Evolutionary conservation across 2,329 filamentous ascomycete genomes (phyloP).

Genomic region (Scedosporium aurantiacum): DNA sequence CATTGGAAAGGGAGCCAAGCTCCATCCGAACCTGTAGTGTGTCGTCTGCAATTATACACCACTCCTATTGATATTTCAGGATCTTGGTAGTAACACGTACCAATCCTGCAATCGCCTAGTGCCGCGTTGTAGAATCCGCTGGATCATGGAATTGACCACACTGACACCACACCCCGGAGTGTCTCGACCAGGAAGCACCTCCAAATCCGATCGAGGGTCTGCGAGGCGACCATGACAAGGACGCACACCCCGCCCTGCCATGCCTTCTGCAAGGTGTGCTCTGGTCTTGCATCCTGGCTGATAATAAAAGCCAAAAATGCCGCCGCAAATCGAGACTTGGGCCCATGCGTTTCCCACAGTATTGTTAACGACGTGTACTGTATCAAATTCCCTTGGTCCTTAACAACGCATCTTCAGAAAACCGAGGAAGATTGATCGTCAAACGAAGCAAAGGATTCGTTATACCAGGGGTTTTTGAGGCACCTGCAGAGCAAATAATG

Average conservation of each 20-base stretch:
- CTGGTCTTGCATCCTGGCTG: background rate
- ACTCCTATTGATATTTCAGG: background rate
- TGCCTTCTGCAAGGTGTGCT: background rate
- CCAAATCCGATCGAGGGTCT: background rate
- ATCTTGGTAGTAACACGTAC: too few relatives aligned
- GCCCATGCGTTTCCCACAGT: too few relatives aligned
- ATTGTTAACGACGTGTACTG: too few relatives aligned
- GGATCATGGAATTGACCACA: too few relatives aligned
- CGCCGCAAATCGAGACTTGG: background rate
- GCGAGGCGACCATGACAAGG: background rate
- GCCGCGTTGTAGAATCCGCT: too few relatives aligned
- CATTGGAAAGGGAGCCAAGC: slow-evolving; percentile 4
- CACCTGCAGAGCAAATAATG: too few relatives aligned
- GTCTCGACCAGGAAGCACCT: background rate
- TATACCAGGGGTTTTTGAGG: too few relatives aligned
- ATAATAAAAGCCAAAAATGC: slow-evolving; percentile 2
- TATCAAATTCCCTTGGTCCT: too few relatives aligned
- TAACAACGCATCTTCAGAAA: too few relatives aligned
- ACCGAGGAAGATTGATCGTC: too few relatives aligned
- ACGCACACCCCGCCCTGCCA: background rate
- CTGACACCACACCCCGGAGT: background rate
- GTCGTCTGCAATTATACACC: background rate
- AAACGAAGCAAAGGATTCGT: too few relatives aligned
- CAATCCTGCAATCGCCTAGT: too few relatives aligned
- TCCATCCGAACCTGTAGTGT: background rate